Evolutionary conservation across 768 basidiomycete genomes (phyloP), one percentile per base, ranked within the genome.

Genomic region (Thelephora ganbajun): DNA sequence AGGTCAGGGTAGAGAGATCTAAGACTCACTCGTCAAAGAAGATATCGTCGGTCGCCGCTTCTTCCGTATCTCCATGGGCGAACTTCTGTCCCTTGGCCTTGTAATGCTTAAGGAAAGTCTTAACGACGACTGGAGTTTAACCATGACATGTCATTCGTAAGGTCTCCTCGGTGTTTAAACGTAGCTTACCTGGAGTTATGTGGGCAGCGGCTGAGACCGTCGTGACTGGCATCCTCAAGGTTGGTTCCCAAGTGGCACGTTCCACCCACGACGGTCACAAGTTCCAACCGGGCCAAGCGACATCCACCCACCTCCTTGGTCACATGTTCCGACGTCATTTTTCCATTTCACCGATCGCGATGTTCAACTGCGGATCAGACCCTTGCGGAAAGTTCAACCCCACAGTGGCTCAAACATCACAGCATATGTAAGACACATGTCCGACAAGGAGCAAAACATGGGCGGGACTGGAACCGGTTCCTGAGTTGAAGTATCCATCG

Each of bases 11-110:
- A 34, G 12, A 16, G 43, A n/a, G 18, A 26, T 9, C 45, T 33
- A 18, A 9, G 33, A 51, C 71, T 57, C 53, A 80, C 74, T 85
- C 76, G 61, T 87, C 81, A 59, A 76, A 84, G 57, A 83, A 66
- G 16, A 87, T 67, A 52, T 83, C 76, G 53, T 75, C 72, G 14
- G 76, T 70, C 5, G 75, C 73, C 33, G 71, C 67, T 33, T 68
- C 65, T 30, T 62, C 49, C 6, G 53, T 44, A 22, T 63, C 61
- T 6, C 61, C 61, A 0, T 66, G 53, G 49, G 64, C 66, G 7
- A 63, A 49, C 43, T 69, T 67, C 43, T 56, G 59, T 1, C 65
- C 66, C 51, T 72, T 74, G 11, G 63, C 65, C 54, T 67, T 68
- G 3, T 59, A 59, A 57, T 80, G 77, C 26, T 62, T 54, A 14